phyloP scores from a whole-genome alignment of 1,139 yeast genomes.

The Pichia inconspicua region DNA sequence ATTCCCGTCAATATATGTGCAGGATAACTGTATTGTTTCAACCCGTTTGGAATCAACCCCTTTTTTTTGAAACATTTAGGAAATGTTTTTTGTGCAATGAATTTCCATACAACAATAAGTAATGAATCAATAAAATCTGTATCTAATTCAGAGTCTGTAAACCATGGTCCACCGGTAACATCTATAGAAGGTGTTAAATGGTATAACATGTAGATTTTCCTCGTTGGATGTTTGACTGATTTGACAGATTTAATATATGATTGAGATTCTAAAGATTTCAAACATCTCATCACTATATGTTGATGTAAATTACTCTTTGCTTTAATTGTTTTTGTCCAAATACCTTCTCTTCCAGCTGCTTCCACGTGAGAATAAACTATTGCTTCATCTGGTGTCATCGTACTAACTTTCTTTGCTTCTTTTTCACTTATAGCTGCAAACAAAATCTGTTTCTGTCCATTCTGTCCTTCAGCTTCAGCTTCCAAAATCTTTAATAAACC shows the following conservation, averaged over 20 bases:
- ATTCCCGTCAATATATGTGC: constrained; percentile 34
- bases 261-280: constrained; percentile 76
- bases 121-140: constrained; percentile 86
- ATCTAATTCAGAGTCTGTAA: constrained; percentile 90
- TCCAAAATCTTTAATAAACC: constrained; percentile 56
- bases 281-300: constrained; percentile 78
- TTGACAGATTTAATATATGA: constrained; percentile 85
- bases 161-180: constrained; percentile 99
- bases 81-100: constrained; percentile 63
- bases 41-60: constrained; percentile 18
- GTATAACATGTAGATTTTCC: constrained; percentile 93
- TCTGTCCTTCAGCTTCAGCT: constrained; percentile 50
- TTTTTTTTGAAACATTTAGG: constrained; percentile 53
- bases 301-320: constrained; percentile 90
- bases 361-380: constrained; percentile 87
- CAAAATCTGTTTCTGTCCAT: constrained; percentile 47
- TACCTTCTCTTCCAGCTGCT: constrained; percentile 90
- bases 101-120: constrained; percentile 82
- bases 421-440: constrained; percentile 64
- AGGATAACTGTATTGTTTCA: constrained; percentile 23
- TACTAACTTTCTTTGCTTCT: constrained; percentile 64
- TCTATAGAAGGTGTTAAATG: constrained; percentile 89
- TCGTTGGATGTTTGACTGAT: constrained; percentile 89
- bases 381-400: constrained; percentile 82
- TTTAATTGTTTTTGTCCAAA: constrained; percentile 91